Evolutionary conservation across 73 alveolate species (phyloP), one percentile per base, ranked within the genome.

Genomic region (Stentor coeruleus): DNA sequence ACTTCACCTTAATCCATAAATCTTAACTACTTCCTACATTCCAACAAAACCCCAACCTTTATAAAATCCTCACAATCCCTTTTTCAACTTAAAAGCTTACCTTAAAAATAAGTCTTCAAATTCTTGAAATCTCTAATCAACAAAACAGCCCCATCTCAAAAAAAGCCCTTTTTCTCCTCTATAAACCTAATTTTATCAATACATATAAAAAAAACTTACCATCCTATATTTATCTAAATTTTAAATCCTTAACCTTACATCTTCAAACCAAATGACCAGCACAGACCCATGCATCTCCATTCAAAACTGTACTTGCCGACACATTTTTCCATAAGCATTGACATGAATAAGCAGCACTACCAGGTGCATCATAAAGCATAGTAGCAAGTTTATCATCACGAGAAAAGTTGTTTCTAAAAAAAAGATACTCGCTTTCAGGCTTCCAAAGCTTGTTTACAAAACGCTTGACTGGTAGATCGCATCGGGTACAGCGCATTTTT

Each of bases 281-380:
- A 66, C 79, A 66, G 11, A 66, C 79, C 79, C 79, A 66, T 15
- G n/a, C 26, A 20, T 66, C 37, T 20, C 37, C 79, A 20, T 31
- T 66, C 42, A 66, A 26, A 20, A 20, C 39, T 26, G 33, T 15
- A 66, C n/a, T 37, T 31, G n/a, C 79, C n/a, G n/a, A 14, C 15
- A 66, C 79, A 66, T 33, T 66, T 66, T 40, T 20, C 79, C 79
- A 66, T 15, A 20, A 40, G 39, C 79, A 66, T 33, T 66, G 79
- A 31, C 79, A 66, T 28, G 14, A 26, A 66, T 66, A 66, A 1
- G 79, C 79, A 26, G 40, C n/a, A 66, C 20, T 28, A 1, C 79
- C 79, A 66, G n/a, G 11, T 0, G 79, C 79, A 26, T 66, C 79
- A 20, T 20, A 20, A 20, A 66, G 36, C 37, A 31, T 31, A 20